Base-by-base conservation (phyloP, 306 rosid genomes). In the Phaseolus lunatus region DNA sequence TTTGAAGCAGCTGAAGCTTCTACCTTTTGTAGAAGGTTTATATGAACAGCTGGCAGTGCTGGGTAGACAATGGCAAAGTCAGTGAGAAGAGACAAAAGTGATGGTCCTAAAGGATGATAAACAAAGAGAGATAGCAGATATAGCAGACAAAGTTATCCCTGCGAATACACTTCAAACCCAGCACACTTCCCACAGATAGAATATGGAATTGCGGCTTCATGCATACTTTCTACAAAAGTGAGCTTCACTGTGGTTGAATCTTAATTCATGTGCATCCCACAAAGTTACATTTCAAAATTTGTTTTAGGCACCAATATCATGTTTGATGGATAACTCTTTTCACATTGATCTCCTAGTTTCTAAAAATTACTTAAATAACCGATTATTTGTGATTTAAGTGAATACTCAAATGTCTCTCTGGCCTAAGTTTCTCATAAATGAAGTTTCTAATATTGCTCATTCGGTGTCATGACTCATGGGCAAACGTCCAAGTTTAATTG, bases 401-500 rank as follows among this genome's bases (percentile, higher is more conserved):
- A n/a, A n/a, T n/a, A n/a, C 35, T 57, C 18, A 58, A 57, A 57
- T 57, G 65, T 26, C 19, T 24, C 23, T 12, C 3, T 18, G 5
- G 13, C 3, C 27, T 53, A 3, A 20, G 1, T 20, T 53, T n/a
- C 53, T 16, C 57, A 50, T 4, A 52, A 22, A 3, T 54, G 2
- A 26, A 58, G 41, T 59, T 59, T 15, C 6, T 29, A 59, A 26
- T 10, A 20, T 53, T 23, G 56, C 12, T 56, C 24, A 14, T 56
- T 73, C 3, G 7, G 78, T 23, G 78, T 24, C 39, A 41, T 26
- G 27, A 58, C 18, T 41, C 29, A 27, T 43, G 23, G 39, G 73
- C 23, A 45, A 72, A 72, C 24, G 75, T 23, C 48, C 76, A 18
- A 52, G 67, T 37, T 57, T 53, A 53, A 62, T 33, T 62, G 68